Base-by-base conservation (phyloP, 1,284 basidiomycete species). In the Cryptococcus depauperatus region DNA sequence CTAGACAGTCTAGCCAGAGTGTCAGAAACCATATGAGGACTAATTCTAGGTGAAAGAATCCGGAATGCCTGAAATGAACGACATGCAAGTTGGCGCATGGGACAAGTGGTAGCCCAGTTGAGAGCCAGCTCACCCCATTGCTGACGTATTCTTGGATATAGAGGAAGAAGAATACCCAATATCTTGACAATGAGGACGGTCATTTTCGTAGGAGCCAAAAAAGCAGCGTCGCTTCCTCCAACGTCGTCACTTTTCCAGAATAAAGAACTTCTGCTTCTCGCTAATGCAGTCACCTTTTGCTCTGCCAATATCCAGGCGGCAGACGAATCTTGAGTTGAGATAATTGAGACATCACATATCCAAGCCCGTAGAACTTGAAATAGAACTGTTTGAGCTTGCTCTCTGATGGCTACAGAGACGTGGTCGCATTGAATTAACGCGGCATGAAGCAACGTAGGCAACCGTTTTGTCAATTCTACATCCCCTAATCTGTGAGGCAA, bases 31-130 rank as follows among this genome's bases (percentile, higher is more conserved):
- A 88, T 84, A 10, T 76, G 73, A 41, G 83, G 78, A 41, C 79
- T 82, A 37, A 88, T 76, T 27, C 76, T 75, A 0, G 88, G 84
- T 54, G 80, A 78, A n/a, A 96, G 73, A 1, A 85, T 80, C 30
- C 89, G 81, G 70, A 90, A 90, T n/a, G 89, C 76, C 64, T 95
- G 89, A 53, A 96, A 76, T 2, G 91, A 93, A 26, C 89, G 79
- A 70, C 86, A 89, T 0, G 92, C 90, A 25, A 84, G 81, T 41
- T 83, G 82, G 32, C 88, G 80, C 50, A 91, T 86, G 4, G 88
- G 84, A 57, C 87, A 91, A 1, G 83, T 78, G 3, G 88, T 89
- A 2, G 88, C 85, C 84, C 92, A 95, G 27, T 76, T 72, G 48
- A 95, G 73, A 3, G 88, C 85, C 25, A 88, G 61, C 5, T 81